Conservation (phyloP, 164 flowering plant species). For the Saururus chinensis region DNA sequence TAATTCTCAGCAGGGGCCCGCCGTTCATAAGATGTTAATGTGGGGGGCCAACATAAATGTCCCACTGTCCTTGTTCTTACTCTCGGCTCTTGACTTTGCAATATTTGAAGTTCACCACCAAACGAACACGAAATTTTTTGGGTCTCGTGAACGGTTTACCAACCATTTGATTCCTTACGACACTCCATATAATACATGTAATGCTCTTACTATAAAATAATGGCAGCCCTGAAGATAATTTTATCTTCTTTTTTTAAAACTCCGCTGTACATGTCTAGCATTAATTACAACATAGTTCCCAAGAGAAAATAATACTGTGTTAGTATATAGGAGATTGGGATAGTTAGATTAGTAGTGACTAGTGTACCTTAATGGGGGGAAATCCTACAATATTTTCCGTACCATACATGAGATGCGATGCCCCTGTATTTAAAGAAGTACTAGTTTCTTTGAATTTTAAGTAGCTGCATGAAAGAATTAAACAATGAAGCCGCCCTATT, state of each 20-base stretch:
- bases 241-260: background rate
- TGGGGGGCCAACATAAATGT: slow-evolving; percentile 10
- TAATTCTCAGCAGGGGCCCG: background rate
- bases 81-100: slow-evolving; percentile 5
- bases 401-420: background rate
- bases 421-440: background rate
- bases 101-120: slow-evolving; percentile 12
- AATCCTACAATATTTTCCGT: background rate
- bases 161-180: background rate
- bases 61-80: slow-evolving; percentile 10
- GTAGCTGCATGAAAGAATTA: background rate
- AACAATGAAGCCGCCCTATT: background rate
- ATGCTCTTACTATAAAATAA: no score
- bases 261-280: no score
- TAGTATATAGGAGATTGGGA: background rate
- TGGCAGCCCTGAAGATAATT: background rate
- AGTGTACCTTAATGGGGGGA: background rate
- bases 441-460: no score
- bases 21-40: slow-evolving; percentile 17
- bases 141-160: background rate
- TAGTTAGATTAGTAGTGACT: background rate
- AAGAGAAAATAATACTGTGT: no score
- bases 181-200: background rate
- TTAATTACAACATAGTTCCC: no score
- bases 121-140: slow-evolving; percentile 10